These are phyloP conservation scores for Suillus occidentalis DNA, from an alignment of 768 basidiomycete species.

Conservation along the genomic window DNA sequence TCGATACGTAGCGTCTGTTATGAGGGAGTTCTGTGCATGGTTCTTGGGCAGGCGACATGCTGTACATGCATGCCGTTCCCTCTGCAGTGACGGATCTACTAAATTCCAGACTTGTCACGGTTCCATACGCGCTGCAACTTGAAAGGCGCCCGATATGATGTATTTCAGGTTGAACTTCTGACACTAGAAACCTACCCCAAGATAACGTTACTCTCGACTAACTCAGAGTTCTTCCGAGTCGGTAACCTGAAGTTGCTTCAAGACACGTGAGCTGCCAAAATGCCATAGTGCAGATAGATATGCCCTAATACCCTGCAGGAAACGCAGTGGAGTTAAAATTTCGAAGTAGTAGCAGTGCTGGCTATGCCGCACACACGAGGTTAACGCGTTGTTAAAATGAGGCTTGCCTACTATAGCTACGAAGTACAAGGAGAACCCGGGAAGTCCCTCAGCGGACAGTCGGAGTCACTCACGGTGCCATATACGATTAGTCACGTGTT, in stretches of 20 bases:
- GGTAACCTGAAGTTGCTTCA: background rate
- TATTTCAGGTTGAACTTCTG: background rate
- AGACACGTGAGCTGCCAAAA: background rate
- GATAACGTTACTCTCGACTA: background rate
- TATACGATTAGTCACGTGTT: background rate
- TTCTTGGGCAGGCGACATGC: background rate
- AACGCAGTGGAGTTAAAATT: background rate
- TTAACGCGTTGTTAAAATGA: background rate
- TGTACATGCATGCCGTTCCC: background rate
- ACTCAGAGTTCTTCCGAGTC: background rate
- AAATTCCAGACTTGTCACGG: background rate
- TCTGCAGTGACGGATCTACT: background rate
- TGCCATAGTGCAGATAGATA: background rate
- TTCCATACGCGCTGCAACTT: background rate
- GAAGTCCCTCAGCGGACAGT: too few species aligned
- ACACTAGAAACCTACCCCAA: background rate
- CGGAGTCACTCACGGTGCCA: background rate
- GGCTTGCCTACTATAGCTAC: too few species aligned
- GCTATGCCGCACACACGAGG: background rate
- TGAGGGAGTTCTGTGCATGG: background rate
- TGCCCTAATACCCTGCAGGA: background rate
- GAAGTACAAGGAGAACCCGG: too few species aligned
- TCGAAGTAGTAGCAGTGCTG: background rate
- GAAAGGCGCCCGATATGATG: background rate
- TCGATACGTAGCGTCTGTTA: background rate